Percentiles rank a stretch among this genome's conserved stretches.
phyloP scores from a whole-genome alignment of 331 rosid species.

The Rosa hybrid region DNA sequence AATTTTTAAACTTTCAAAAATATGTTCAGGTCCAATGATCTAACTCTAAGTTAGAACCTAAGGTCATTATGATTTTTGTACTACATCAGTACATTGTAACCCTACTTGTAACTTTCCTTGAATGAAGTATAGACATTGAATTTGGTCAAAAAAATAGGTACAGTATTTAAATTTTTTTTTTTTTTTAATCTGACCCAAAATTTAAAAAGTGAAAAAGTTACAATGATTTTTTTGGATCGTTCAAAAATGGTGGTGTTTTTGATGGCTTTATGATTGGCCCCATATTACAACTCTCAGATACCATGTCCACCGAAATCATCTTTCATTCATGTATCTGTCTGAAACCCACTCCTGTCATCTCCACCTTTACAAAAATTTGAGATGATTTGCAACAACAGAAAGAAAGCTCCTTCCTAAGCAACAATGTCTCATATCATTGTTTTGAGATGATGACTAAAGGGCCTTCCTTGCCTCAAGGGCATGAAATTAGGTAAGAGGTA shows the following conservation, averaged over 20 bases:
- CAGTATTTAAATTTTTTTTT: too few relatives aligned
- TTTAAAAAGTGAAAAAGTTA: too few relatives aligned
- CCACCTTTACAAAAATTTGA: background rate
- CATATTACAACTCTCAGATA: too few relatives aligned
- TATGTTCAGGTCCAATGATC: too few relatives aligned
- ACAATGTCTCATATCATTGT: background rate
- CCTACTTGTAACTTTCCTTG: too few relatives aligned
- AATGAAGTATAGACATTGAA: too few relatives aligned
- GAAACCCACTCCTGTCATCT: slow-evolving; percentile 5
- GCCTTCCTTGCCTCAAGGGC: background rate
- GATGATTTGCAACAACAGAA: background rate
- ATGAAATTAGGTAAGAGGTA: background rate
- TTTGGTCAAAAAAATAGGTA: too few relatives aligned
- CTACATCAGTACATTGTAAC: too few relatives aligned
- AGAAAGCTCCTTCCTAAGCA: slow-evolving; percentile 3
- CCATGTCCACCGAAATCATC: slow-evolving; percentile 3
- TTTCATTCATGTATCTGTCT: background rate
- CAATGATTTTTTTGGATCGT: background rate
- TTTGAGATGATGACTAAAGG: background rate
- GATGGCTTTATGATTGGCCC: background rate
- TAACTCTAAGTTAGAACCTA: too few relatives aligned
- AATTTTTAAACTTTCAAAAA: too few relatives aligned
- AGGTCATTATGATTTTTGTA: too few relatives aligned
- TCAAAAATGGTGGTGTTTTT: background rate
- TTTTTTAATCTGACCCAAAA: too few relatives aligned